These are phyloP conservation scores for Asterella californica DNA, from an alignment of 225 moss, liverwort and hornwort genomes.

Conservation along the genomic window DNA sequence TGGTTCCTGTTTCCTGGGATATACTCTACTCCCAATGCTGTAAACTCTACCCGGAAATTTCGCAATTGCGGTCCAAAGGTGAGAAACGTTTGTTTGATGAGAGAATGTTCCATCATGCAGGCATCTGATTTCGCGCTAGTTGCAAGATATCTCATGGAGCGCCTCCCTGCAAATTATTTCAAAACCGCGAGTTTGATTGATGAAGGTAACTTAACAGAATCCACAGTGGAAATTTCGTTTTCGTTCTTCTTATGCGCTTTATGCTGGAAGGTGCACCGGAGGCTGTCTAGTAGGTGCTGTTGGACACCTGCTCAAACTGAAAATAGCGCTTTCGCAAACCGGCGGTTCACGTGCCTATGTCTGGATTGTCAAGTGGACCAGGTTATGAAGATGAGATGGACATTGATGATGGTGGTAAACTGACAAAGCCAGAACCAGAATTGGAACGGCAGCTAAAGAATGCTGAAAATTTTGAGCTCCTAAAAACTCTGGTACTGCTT, in stretches of 20 bases:
- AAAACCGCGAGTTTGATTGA: constrained; percentile 49
- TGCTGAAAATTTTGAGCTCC: constrained; percentile 69
- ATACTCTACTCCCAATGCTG: not conserved
- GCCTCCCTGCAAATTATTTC: constrained; percentile 61
- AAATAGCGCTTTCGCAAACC: not conserved
- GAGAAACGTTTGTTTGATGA: not conserved
- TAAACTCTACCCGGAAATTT: not conserved
- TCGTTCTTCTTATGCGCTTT: not conserved
- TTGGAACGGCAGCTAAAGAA: constrained; percentile 71
- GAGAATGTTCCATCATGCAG: constrained; percentile 34
- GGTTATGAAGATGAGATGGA: constrained; percentile 95
- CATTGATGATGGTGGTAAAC: constrained; percentile 57
- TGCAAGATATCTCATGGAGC: constrained; percentile 81
- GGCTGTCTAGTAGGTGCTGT: not conserved
- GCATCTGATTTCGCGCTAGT: constrained; percentile 77
- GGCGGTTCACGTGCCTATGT: constrained; percentile 10
- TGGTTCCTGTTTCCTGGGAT: not conserved
- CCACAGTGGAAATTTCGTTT: not conserved
- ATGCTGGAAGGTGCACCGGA: not conserved
- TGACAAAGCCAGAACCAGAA: constrained; percentile 56
- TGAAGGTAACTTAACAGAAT: constrained; percentile 33
- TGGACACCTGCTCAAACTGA: not conserved
- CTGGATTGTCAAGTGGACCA: constrained; percentile 54
- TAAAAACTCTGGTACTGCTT: constrained; percentile 65
- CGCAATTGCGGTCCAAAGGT: not conserved